Evolutionary conservation across 169 alveolate genomes (phyloP).

Genomic region (Theileria luwenshuni): DNA sequence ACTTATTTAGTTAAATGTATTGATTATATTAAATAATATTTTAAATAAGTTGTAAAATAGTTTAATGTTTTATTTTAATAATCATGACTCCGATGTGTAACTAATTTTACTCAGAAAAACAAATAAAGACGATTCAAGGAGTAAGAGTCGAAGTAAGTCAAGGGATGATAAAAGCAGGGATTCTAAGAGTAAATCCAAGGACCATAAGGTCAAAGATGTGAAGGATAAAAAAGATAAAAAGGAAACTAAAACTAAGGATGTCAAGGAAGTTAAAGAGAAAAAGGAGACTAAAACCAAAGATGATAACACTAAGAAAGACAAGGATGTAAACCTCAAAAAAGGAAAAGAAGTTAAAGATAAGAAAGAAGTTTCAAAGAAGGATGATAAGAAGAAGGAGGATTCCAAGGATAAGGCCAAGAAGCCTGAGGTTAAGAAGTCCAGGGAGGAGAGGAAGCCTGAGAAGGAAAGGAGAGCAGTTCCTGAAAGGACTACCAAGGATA

Average conservation of each 20-base stretch:
- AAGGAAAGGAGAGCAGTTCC: constrained; percentile 6
- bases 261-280: neutral
- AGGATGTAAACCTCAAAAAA: neutral
- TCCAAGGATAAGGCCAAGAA: neutral
- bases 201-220: too few species aligned
- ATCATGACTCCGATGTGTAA: too few species aligned
- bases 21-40: too few species aligned
- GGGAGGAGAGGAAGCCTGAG: constrained; percentile 16
- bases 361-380: neutral
- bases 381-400: neutral
- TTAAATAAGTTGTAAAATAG: too few species aligned
- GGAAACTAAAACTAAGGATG: neutral
- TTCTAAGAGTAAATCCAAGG: neutral
- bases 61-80: too few species aligned
- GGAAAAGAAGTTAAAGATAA: neutral
- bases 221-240: neutral
- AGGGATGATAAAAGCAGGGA: too few species aligned
- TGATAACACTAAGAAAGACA: neutral
- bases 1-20: too few species aligned
- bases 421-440: neutral
- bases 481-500: constrained; percentile 14
- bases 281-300: neutral
- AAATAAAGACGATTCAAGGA: too few species aligned
- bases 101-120: too few species aligned
- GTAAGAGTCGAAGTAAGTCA: too few species aligned